Evolutionary conservation across 768 basidiomycete genomes (phyloP).

Genomic region (Hygrocybe coccinea): DNA sequence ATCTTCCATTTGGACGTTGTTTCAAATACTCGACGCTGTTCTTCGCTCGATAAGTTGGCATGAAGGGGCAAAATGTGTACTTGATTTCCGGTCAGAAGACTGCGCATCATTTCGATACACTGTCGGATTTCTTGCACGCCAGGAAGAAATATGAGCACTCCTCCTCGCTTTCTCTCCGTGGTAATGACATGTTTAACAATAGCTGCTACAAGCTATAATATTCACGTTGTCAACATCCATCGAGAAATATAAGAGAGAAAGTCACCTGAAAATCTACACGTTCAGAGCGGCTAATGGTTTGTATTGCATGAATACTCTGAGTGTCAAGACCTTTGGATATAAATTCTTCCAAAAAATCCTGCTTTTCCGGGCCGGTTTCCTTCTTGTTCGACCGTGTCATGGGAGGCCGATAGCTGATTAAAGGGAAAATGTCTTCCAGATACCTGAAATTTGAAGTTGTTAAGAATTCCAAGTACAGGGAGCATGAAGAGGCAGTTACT

Average conservation of each 20-base stretch:
- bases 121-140: constrained; percentile 85
- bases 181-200: constrained; percentile 60
- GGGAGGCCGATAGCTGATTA: constrained; percentile 51
- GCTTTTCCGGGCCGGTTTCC: constrained; percentile 43
- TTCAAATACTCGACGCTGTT: constrained; percentile 76
- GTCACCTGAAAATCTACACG: constrained; percentile 69
- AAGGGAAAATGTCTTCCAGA: constrained; percentile 71
- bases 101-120: constrained; percentile 59
- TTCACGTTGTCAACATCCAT: constrained; percentile 3
- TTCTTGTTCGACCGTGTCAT: constrained; percentile 29
- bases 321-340: constrained; percentile 52
- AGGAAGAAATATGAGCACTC: constrained; percentile 84
- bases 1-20: constrained; percentile 35
- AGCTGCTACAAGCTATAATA: constrained; percentile 55
- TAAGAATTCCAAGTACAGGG: too few species aligned
- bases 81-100: constrained; percentile 28
- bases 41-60: constrained; percentile 79
- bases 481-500: constrained; percentile 18
- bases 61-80: constrained; percentile 73
- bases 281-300: constrained; percentile 54
- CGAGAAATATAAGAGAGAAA: background rate
- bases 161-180: constrained; percentile 47
- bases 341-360: constrained; percentile 46
- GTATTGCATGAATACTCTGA: constrained; percentile 47
- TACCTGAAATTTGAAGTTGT: constrained; percentile 45